phyloP scores from a whole-genome alignment of 495 filamentous ascomycete species.

The Penicillium psychrofluorescens region DNA sequence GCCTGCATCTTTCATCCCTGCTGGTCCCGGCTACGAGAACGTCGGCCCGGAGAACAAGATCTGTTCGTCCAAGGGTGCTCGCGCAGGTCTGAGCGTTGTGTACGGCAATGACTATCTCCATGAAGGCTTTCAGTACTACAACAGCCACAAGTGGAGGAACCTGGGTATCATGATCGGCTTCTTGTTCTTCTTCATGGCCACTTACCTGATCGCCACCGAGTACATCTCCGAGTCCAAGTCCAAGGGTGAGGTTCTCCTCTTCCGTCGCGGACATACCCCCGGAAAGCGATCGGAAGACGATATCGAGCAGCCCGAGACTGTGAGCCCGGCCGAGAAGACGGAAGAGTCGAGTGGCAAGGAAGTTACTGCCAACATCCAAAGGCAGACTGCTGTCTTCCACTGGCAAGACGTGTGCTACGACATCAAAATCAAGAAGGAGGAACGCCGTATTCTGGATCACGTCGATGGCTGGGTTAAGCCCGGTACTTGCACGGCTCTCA shows the following conservation, averaged over 20 bases:
- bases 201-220: slow-evolving; percentile 39
- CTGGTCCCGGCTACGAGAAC: slow-evolving; percentile 22
- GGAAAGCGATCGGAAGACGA: slow-evolving; percentile 17
- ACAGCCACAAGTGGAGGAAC: slow-evolving; percentile 62
- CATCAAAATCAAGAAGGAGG: slow-evolving; percentile 54
- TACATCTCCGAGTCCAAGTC: slow-evolving; percentile 42
- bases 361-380: slow-evolving; percentile 44
- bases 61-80: slow-evolving; percentile 50
- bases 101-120: slow-evolving; percentile 45
- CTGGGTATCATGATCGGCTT: slow-evolving; percentile 62
- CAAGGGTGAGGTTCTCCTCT: slow-evolving; percentile 47
- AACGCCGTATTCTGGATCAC: slow-evolving; percentile 53
- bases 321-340: slow-evolving; percentile 30
- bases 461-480: slow-evolving; percentile 62
- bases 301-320: slow-evolving; percentile 21
- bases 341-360: slow-evolving; percentile 26
- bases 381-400: slow-evolving; percentile 62
- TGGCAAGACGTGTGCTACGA: slow-evolving; percentile 74
- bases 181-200: slow-evolving; percentile 52
- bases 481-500: slow-evolving; percentile 59
- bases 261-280: slow-evolving; percentile 37
- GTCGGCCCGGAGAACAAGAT: slow-evolving; percentile 20
- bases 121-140: slow-evolving; percentile 48
- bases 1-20: slow-evolving; percentile 31
- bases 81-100: slow-evolving; percentile 37